These are phyloP conservation scores for Kentomonas sorsogonicus DNA, from an alignment of 208 protist genomes.

Conservation along the genomic window DNA sequence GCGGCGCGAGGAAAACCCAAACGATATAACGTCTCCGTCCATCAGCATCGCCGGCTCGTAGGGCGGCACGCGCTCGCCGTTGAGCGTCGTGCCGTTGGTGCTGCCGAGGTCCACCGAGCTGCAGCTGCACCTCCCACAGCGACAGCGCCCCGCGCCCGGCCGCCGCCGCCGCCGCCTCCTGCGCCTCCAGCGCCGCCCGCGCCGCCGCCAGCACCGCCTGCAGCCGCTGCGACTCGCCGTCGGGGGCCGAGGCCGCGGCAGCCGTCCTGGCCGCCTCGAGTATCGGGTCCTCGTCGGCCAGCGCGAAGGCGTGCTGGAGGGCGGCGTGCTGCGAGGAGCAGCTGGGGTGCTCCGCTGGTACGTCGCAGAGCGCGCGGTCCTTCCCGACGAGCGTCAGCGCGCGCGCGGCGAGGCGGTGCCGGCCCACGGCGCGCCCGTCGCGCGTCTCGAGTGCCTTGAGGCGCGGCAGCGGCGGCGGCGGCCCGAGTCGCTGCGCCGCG, in stretches of 20 bases:
- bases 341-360: constrained; percentile 63
- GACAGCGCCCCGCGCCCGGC: constrained; percentile 19
- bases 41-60: constrained; percentile 35
- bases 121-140: constrained; percentile 59
- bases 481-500: constrained; percentile 2
- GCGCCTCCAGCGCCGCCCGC: background rate
- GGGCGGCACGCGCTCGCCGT: constrained; percentile 40
- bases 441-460: constrained; percentile 56
- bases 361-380: constrained; percentile 51
- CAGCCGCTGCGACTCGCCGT: background rate
- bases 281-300: constrained; percentile 16
- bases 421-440: constrained; percentile 31
- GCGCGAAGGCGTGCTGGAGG: constrained; percentile 56
- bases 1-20: constrained; percentile 56
- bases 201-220: constrained; percentile 3
- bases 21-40: constrained; percentile 66
- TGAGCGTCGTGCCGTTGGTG: constrained; percentile 66
- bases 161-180: background rate
- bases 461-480: constrained; percentile 43
- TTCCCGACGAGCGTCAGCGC: constrained; percentile 66
- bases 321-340: constrained; percentile 81
- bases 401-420: constrained; percentile 32
- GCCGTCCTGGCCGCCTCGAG: background rate
- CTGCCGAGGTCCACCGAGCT: constrained; percentile 66
- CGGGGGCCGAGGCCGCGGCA: background rate